Base-by-base conservation (phyloP, 139 green algal genomes). In the Haematococcus sp. region DNA sequence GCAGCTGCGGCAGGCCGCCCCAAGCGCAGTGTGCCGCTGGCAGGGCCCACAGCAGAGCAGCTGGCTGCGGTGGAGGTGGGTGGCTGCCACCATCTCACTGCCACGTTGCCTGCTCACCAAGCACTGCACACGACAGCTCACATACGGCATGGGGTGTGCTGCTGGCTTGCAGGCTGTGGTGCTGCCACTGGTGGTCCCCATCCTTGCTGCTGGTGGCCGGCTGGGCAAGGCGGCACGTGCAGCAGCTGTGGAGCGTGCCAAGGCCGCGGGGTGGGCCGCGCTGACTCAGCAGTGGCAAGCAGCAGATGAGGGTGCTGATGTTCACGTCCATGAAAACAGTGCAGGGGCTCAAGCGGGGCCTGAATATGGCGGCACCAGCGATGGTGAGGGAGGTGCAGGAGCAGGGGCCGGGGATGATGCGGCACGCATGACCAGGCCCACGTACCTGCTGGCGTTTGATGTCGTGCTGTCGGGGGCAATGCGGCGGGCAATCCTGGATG, bases 401-500 rank as follows among this genome's bases (percentile, higher is more conserved):
- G 5, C 40, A 61, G 27, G 25, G 28, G 40, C 40, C 43, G 51
- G 27, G 16, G 31, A 46, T 54, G 55, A 69, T 9, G 28, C 28
- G 4, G n/a, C 23, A 3, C 11, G 61, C 23, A 61, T 73, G 25
- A 22, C 17, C 16, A 32, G 25, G 27, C 2, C 25, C 27, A 27
- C 27, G 32, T 72, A 51, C 55, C 20, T 33, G 32, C 56, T 31
- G 20, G 52, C 67, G 3, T 77, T 71, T 44, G 22, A 49, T 2
- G 4, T 35, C 16, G 43, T 34, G 13, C 63, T 59, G 32, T 75
- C 59, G 28, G 20, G 31, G 20, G 33, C n/a, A 31, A 68, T 79
- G 25, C 49, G 68, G 31, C 31, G 19, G 3, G 30, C 66, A 51
- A 31, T 52, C 22, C 28, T 86, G 27, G 28, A 76, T 30, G 68